These are phyloP conservation scores for Lactarius tabidus DNA, from an alignment of 768 basidiomycete genomes.

Conservation along the genomic window DNA sequence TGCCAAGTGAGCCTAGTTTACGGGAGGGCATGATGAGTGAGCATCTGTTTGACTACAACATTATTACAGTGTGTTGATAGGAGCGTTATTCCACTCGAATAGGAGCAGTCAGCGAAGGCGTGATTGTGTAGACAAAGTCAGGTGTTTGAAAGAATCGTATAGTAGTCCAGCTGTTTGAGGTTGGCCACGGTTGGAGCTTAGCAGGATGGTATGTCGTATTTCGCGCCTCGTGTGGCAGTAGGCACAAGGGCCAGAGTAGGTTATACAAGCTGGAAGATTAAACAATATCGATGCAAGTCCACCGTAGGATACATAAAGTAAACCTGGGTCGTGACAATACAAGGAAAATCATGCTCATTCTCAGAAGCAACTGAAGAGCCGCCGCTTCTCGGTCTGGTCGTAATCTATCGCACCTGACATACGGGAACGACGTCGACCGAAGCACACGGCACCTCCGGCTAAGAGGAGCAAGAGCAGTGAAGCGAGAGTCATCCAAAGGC, in stretches of 20 bases:
- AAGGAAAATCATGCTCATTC: not conserved
- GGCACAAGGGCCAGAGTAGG: not conserved
- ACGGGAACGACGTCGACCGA: slow-evolving; percentile 23
- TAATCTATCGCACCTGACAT: slow-evolving; percentile 17
- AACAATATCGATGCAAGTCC: not conserved
- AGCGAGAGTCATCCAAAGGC: slow-evolving; percentile 23
- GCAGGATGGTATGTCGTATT: not conserved
- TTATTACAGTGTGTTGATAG: too few species aligned
- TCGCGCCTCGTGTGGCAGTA: not conserved
- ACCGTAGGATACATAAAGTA: not conserved
- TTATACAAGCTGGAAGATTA: not conserved
- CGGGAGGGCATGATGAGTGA: too few species aligned
- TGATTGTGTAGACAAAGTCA: too few species aligned
- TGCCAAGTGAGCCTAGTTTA: too few species aligned
- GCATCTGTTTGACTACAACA: too few species aligned
- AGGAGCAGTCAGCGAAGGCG: too few species aligned
- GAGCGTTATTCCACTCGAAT: too few species aligned
- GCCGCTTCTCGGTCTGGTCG: slow-evolving; percentile 8
- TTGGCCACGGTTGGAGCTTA: not conserved
- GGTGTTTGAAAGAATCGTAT: too few species aligned
- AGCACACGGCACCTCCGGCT: slow-evolving; percentile 8
- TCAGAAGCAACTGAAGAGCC: slow-evolving; percentile 6
- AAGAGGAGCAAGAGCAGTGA: slow-evolving; percentile 22
- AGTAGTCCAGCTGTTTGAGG: too few species aligned
- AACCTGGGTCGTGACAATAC: not conserved